Evolutionary conservation across 768 basidiomycete genomes (phyloP).

Genomic region (Panaeolus cyanescens): DNA sequence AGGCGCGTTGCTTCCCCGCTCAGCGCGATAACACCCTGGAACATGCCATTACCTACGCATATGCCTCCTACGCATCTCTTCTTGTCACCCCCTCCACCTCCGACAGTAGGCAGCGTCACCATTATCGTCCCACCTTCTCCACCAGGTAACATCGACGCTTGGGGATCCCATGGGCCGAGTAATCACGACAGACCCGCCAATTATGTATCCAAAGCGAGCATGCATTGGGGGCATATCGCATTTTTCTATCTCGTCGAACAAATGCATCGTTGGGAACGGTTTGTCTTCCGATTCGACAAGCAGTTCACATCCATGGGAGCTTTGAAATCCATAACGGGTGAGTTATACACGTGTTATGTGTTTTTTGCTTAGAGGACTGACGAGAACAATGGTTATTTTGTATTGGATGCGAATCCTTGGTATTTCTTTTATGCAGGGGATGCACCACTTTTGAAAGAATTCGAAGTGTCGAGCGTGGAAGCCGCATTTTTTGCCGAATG

Average conservation of each 20-base stretch:
- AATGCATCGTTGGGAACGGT: conserved; percentile 82
- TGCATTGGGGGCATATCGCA: conserved; percentile 81
- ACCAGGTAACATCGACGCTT: conserved; percentile 34
- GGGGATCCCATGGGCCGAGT: conserved; percentile 29
- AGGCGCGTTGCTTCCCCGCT: conserved; percentile 32
- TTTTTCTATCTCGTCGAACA: conserved; percentile 79
- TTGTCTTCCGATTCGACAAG: conserved; percentile 79
- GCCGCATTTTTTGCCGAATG: conserved; percentile 64
- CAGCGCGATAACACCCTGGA: conserved; percentile 33
- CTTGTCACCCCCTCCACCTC: conserved; percentile 29
- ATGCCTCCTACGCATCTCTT: conserved; percentile 39
- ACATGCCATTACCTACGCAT: conserved; percentile 28
- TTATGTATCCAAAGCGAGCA: conserved; percentile 43
- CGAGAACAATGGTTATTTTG: not conserved
- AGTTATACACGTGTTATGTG: conserved; percentile 19
- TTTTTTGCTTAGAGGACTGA: conserved; percentile 7
- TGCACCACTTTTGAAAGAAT: conserved; percentile 73
- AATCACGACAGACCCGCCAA: conserved; percentile 20
- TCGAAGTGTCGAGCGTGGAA: conserved; percentile 76
- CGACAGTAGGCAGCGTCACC: conserved; percentile 22
- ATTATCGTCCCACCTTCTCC: conserved; percentile 50
- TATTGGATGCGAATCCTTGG: conserved; percentile 5
- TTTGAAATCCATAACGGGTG: conserved; percentile 72
- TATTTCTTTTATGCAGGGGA: conserved; percentile 46
- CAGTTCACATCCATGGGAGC: conserved; percentile 75